Evolutionary conservation across 2,329 filamentous ascomycete species (phyloP), one percentile per base, ranked within the genome.

Genomic region (Pseudonectria foliicola): DNA sequence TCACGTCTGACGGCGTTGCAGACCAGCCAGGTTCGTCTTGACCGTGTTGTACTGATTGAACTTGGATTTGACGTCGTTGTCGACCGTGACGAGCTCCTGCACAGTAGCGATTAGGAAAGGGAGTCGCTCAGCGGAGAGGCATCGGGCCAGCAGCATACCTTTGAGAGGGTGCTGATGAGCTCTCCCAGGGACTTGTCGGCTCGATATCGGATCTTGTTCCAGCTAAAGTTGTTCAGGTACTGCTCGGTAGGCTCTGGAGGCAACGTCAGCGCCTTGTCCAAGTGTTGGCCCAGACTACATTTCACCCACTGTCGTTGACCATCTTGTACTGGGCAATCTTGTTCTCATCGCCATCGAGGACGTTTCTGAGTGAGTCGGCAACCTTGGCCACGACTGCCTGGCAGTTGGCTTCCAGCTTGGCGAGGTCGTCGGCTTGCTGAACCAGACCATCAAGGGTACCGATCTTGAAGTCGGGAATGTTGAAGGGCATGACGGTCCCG

Each of bases 171-270:
- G 59, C 88, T 84, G 50, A 95, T 82, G 40, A 96, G 71, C 56
- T 96, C 90, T 37, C 79, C 75, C 42, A 98, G 75, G 33, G 90
- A 77, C 60, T 90, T 93, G 62, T 98, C 92, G 43, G 85, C 82
- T 53, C 92, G 81, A 63, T 96, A 98, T 60, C 95, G 92, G 64
- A 94, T 86, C 64, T 92, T 95, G 68, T 96, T 96, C 92, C 92
- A 98, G 47, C 78, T 75, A 63, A 96, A 98, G 36, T 75, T 81
- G 55, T 81, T 78, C 29, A 98, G 69, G 59, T 96, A 98, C 59
- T 90, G 83, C 52, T 95, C 90, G 41, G 90, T 88, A n/a, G 92
- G 89, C 62, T 94, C 90, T 96, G 59, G 25, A 38, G 42, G 21
- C 7, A 44, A 43, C 26, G 48, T 60, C 46, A 62, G 52, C 35